Evolutionary conservation across 2,329 filamentous ascomycete species (phyloP).

Genomic region (Pezicula radicicola): DNA sequence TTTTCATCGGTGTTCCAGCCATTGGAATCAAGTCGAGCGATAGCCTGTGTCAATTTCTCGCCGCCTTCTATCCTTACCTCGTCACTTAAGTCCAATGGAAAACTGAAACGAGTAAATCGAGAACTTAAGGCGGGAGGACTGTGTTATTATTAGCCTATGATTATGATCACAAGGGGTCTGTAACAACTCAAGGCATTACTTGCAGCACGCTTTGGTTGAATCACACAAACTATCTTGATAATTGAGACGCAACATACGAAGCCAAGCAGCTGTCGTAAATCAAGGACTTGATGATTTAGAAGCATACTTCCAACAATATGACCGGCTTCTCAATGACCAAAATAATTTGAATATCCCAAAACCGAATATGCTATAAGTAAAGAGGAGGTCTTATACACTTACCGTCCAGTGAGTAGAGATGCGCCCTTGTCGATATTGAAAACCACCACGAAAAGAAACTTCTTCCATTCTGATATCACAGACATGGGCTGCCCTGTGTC

Average conservation of each 20-base stretch:
- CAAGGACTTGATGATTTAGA: too few relatives aligned
- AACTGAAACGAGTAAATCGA: slow-evolving; percentile 49
- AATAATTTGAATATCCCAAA: too few relatives aligned
- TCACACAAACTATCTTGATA: too few relatives aligned
- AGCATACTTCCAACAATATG: too few relatives aligned
- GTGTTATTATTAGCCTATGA: too few relatives aligned
- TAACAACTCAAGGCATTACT: too few relatives aligned
- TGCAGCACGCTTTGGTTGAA: too few relatives aligned
- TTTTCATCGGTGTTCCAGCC: slow-evolving; percentile 49
- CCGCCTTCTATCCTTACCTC: slow-evolving; percentile 41
- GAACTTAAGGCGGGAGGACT: slow-evolving; percentile 50
- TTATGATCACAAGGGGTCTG: too few relatives aligned
- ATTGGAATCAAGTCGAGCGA: slow-evolving; percentile 39
- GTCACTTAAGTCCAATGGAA: slow-evolving; percentile 53
- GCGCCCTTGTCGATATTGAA: slow-evolving; percentile 47
- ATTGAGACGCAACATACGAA: too few relatives aligned
- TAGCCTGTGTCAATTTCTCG: slow-evolving; percentile 34
- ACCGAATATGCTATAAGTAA: not conserved
- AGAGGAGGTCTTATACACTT: not conserved
- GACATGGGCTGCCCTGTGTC: slow-evolving; percentile 17
- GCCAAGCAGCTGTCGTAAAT: too few relatives aligned
- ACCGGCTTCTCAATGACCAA: too few relatives aligned
- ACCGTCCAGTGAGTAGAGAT: slow-evolving; percentile 45
- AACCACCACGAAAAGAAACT: slow-evolving; percentile 32
- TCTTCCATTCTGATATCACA: slow-evolving; percentile 32